Evolutionary conservation across 441 rosid species (phyloP).

Genomic region (Gossypium trilobum): DNA sequence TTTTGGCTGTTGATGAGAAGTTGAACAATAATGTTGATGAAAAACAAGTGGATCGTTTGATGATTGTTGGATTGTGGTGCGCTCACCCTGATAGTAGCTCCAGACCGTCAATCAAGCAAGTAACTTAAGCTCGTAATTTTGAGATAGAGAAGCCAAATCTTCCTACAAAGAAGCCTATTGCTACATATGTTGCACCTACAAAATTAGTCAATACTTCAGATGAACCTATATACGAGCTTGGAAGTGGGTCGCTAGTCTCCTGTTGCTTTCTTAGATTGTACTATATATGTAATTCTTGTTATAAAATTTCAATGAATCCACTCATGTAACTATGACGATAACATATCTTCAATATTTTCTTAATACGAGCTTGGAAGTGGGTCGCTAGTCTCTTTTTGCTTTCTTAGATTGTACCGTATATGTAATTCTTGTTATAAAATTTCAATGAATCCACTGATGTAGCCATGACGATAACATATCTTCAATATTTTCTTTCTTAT

Average conservation of each 20-base stretch:
- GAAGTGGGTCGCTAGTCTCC: conserved; percentile 18
- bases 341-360: too few relatives aligned
- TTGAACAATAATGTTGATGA: not conserved
- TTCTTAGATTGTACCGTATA: too few relatives aligned
- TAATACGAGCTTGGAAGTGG: too few relatives aligned
- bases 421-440: too few relatives aligned
- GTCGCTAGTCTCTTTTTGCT: too few relatives aligned
- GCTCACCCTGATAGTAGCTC: conserved; percentile 14
- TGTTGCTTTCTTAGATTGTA: not conserved
- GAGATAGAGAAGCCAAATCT: conserved; percentile 33
- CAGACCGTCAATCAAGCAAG: conserved; percentile 21
- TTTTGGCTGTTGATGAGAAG: conserved; percentile 5
- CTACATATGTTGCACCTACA: conserved; percentile 22
- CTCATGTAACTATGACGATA: too few relatives aligned
- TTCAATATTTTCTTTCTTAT: too few relatives aligned
- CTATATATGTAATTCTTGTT: too few relatives aligned
- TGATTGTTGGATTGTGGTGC: conserved; percentile 20
- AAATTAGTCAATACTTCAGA: not conserved
- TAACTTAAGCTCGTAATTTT: conserved; percentile 14
- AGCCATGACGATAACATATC: too few relatives aligned
- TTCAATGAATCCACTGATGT: too few relatives aligned
- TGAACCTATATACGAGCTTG: conserved; percentile 21
- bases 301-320: too few relatives aligned
- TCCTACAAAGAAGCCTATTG: conserved; percentile 31
- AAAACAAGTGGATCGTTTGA: conserved; percentile 11